phyloP scores from a whole-genome alignment of 768 basidiomycete genomes.

The Cyclocybe aegerita region DNA sequence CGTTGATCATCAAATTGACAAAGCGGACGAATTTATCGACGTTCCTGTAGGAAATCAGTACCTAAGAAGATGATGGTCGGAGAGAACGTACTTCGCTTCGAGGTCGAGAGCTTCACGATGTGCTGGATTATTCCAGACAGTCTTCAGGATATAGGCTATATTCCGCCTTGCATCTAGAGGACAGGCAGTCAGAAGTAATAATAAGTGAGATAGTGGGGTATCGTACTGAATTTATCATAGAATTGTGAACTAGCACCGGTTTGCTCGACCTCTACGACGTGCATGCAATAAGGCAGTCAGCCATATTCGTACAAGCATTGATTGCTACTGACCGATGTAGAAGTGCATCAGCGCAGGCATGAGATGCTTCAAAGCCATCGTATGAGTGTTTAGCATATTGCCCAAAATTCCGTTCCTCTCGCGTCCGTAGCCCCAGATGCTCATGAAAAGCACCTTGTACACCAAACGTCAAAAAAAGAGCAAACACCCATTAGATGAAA shows the following conservation, averaged over 20 bases:
- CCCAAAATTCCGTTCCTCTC: conserved; percentile 76
- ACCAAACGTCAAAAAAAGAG: conserved; percentile 2
- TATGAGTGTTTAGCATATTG: conserved; percentile 79
- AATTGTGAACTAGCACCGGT: conserved; percentile 98
- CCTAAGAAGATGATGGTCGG: neutral
- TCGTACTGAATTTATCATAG: conserved; percentile 95
- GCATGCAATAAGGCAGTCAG: neutral
- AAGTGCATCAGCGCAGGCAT: conserved; percentile 92
- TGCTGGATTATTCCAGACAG: conserved; percentile 87
- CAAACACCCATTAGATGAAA: neutral
- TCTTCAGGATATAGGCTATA: conserved; percentile 84
- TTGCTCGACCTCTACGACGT: conserved; percentile 82
- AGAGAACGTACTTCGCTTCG: conserved; percentile 62
- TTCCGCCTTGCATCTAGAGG: conserved; percentile 63
- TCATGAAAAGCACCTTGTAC: conserved; percentile 69
- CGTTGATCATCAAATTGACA: conserved; percentile 98
- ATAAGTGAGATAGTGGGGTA: neutral
- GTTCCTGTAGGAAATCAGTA: conserved; percentile 45
- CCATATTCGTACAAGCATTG: neutral
- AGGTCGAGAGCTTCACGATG: conserved; percentile 85
- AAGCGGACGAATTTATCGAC: conserved; percentile 95
- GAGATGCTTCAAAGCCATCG: conserved; percentile 81
- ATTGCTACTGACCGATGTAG: conserved; percentile 73
- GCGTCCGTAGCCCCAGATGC: conserved; percentile 64
- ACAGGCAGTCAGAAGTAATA: neutral